Evolutionary conservation across 2,329 filamentous ascomycete species (phyloP), one percentile per base, ranked within the genome.

Genomic region (Orbilia javanica): DNA sequence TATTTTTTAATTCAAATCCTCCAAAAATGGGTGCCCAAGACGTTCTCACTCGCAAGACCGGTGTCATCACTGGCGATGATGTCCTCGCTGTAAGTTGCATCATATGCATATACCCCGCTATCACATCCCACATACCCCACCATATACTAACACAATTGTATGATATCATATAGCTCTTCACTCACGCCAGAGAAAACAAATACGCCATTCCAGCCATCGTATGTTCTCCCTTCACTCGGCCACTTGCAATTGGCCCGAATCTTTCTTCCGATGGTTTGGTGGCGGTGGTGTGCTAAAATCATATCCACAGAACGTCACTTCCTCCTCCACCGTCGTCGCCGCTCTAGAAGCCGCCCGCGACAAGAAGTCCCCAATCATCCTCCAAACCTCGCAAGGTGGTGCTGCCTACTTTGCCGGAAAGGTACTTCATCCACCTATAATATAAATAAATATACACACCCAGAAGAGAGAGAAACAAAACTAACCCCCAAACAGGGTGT

Each of bases 281-380:
- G 42, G 42, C 4, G 29, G 46, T 69, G 44, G 64, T 25, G 57
- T n/a, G n/a, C n/a, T n/a, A n/a, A n/a, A n/a, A 36, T 55, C 11
- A 7, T 36, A 8, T 55, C n/a, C n/a, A 7, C 39, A 89, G 87
- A 97, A 98, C 87, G 93, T 97, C 84, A 98, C 95, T 82, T 97
- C 94, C 48, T 97, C 93, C 79, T 97, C 93, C 80, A 93, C 92
- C 80, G 91, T 90, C 80, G 91, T 97, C 81, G 90, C 93, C 82
- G 87, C 93, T 69, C 93, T 99, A 82, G 96, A 99, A 89, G 96
- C 96, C 84, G 96, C 96, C 82, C 91, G 93, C 83, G 94, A 98
- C 86, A 88, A 90, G 84, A 97, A 97, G 86, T 89, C 93, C 79
- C 96, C 96, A 82, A 91, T 97, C 86, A 92, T 97, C 86, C 90